phyloP scores from a whole-genome alignment of 805 yeast species.

The Candida silvicultrix region DNA sequence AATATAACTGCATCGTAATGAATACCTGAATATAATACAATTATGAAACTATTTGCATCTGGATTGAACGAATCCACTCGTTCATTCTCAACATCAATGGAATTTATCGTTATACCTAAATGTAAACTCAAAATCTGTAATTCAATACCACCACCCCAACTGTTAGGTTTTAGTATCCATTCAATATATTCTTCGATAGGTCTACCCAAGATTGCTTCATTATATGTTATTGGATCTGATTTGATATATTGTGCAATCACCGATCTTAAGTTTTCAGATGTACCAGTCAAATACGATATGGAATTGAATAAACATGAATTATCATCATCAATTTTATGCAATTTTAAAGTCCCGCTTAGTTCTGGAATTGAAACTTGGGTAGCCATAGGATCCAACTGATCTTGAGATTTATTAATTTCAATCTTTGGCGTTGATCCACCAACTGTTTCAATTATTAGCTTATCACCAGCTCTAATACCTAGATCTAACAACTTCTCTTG shows the following conservation, averaged over 20 bases:
- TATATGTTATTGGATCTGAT: conserved; percentile 38
- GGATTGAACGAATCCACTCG: conserved; percentile 46
- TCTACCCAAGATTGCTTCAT: conserved; percentile 52
- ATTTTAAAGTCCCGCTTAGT: conserved; percentile 27
- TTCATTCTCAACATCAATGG: conserved; percentile 61
- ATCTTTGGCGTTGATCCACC: neutral
- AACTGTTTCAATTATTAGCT: conserved; percentile 32
- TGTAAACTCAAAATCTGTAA: conserved; percentile 52
- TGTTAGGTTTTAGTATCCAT: conserved; percentile 55
- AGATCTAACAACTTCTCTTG: conserved; percentile 26
- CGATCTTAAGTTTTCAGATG: neutral
- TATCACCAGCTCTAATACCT: conserved; percentile 57
- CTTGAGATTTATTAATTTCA: too few species aligned
- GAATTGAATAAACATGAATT: conserved; percentile 74
- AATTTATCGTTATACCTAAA: conserved; percentile 45
- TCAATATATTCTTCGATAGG: conserved; percentile 39
- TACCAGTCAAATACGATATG: conserved; percentile 32
- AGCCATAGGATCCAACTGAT: too few species aligned
- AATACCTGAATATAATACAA: conserved; percentile 59
- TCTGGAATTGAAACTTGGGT: conserved; percentile 4
- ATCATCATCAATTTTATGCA: conserved; percentile 66
- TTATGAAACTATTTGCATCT: conserved; percentile 34
- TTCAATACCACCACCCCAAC: conserved; percentile 88
- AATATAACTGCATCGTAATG: conserved; percentile 68
- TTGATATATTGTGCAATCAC: conserved; percentile 43